Base-by-base conservation (phyloP, 2,329 filamentous ascomycete species). In the Macrophomina pseudophaseolina region DNA sequence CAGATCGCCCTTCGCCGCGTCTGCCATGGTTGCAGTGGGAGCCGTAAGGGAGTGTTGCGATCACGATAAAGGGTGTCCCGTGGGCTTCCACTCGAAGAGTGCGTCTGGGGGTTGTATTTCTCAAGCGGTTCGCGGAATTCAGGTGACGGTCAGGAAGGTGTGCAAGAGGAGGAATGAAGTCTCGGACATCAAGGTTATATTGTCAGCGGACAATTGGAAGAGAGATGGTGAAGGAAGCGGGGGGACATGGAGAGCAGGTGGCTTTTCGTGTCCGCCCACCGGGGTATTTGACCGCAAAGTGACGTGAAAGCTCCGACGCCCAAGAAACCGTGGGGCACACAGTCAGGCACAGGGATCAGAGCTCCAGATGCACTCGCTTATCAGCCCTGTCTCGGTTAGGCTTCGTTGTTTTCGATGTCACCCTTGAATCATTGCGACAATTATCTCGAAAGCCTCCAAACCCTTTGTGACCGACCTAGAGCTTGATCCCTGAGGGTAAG, bases 1-100 rank as follows among this genome's bases (percentile, higher is more conserved):
- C 68, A 97, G 83, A 18, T 91, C 40, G 53, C 64, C 64, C 5
- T 49, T 52, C 18, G 30, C 32, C 23, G 51, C 38, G 51, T 48
- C 40, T 32, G 53, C 53, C 64, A 66, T 66, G 44, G 28, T 18
- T 48, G 64, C 52, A 18, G 40, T 6, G 16, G 33, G 28, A 35
- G 40, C 48, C 33, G 16, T 33, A 6, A 16, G 2, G 28, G 6
- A 28, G n/a, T 30, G 35, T 14, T 32, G 60, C 12, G 7, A 32
- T 35, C 12, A 42, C 48, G 18, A 28, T 35, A 11, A 12, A 11
- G 33, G 23, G 32, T 23, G 12, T 42, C 44, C 38, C 18, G 53
- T 14, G 33, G 16, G 23, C n/a, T n/a, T 56, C 35, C 23, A 59
- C 5, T 28, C n/a, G 54, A 16, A 16, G 35, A n/a, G 35, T 8